phyloP scores from a whole-genome alignment of 2,329 filamentous ascomycete genomes.

The Tolypocladium tundrense region DNA sequence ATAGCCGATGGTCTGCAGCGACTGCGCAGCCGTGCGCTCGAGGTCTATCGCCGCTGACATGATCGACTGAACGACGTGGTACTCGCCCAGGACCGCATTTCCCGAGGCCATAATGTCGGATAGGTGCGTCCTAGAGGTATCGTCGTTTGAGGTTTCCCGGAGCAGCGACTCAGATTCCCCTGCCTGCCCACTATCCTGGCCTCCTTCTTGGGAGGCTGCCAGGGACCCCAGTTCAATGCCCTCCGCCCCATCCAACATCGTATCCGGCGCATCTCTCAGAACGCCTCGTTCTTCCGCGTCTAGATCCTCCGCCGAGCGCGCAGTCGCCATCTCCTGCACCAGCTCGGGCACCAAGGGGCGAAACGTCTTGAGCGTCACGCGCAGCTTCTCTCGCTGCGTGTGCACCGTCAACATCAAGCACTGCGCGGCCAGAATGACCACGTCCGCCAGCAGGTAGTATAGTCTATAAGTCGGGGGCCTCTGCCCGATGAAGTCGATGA shows the following conservation, averaged over 20 bases:
- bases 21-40: slow-evolving; percentile 37
- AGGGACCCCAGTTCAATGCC: slow-evolving; percentile 35
- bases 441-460: slow-evolving; percentile 45
- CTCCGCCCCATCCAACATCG: slow-evolving; percentile 24
- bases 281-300: slow-evolving; percentile 49
- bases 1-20: slow-evolving; percentile 44
- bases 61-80: slow-evolving; percentile 41
- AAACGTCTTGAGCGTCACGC: slow-evolving; percentile 34
- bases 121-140: slow-evolving; percentile 26
- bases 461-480: slow-evolving; percentile 47
- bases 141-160: slow-evolving; percentile 15
- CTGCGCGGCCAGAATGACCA: slow-evolving; percentile 46
- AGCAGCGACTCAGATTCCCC: slow-evolving; percentile 16
- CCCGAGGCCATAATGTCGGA: slow-evolving; percentile 43
- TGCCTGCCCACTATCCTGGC: slow-evolving; percentile 12
- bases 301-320: slow-evolving; percentile 34
- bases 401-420: slow-evolving; percentile 55
- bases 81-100: slow-evolving; percentile 42
- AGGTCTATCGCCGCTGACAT: slow-evolving; percentile 34
- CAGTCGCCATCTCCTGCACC: slow-evolving; percentile 13
- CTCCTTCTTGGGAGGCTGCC: slow-evolving; percentile 9
- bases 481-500: slow-evolving; percentile 60
- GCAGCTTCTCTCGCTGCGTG: slow-evolving; percentile 47
- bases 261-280: slow-evolving; percentile 26
- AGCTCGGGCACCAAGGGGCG: slow-evolving; percentile 19